Evolutionary conservation across 371 early-diverging fungal genomes (phyloP), one percentile per base, ranked within the genome.

Genomic region (Mortierella sp.): DNA sequence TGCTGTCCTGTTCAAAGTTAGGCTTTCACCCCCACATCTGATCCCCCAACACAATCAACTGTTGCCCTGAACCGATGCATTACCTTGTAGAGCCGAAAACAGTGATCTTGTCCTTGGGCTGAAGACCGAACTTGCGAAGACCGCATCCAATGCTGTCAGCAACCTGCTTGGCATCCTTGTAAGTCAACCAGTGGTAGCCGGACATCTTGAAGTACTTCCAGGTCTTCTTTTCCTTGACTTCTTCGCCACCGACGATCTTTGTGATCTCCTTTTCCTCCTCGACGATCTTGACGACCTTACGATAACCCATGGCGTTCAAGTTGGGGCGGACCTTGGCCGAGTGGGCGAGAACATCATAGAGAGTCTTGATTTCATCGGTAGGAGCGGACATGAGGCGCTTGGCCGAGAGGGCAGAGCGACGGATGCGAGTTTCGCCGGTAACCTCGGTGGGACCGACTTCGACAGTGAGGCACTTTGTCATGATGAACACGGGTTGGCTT

Each of bases 201-300:
- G 88, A 83, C 54, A 94, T 81, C 81, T 94, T 89, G 76, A 85
- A 87, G 74, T 82, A 93, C 52, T 88, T 90, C 95, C 95, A 96
- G n/a, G 70, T 87, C 74, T 95, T 95, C 56, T 60, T 88, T 67
- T 92, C 91, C 60, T 79, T 88, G 24, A 69, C 82, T 60, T 88
- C 86, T 21, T 81, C 83, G 43, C 87, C 92, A 49, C 83, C 81
- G 40, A 88, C 85, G 19, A 83, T 79, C 72, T 91, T 91, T 37
- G 80, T 84, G 47, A 95, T 80, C 52, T 90, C 85, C 82, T 94
- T 94, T 48, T 88, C 85, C 71, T 95, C 94, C 59, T 90, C 88
- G 54, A 91, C 63, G 45, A 86, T 81, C 25, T 85, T 77, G 49
- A 89, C 82, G 53, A 93, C 53, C 46, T 81, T 71, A 53, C 96